These are phyloP conservation scores for Urochloa ruziziensis DNA, from an alignment of 176 grass and related monocot species.

Conservation along the genomic window DNA sequence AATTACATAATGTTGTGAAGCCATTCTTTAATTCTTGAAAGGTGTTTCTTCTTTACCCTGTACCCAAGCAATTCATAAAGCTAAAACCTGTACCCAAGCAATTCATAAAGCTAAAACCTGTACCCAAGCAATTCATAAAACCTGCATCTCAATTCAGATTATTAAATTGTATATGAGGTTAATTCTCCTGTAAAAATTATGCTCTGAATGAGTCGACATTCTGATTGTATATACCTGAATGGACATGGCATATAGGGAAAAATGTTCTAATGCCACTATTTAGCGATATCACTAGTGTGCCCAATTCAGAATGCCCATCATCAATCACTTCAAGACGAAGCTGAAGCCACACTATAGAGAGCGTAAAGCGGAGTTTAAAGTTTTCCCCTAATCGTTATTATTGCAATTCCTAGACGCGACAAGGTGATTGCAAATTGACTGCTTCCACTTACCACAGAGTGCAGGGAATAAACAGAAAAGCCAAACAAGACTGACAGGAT, in stretches of 20 bases:
- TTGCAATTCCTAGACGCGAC: background rate
- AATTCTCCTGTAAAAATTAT: background rate
- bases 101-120: background rate
- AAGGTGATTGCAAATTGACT: background rate
- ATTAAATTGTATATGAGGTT: too few species aligned
- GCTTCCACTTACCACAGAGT: background rate
- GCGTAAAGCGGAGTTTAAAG: background rate
- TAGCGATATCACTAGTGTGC: background rate
- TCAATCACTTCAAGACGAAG: background rate
- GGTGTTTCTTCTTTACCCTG: too few species aligned
- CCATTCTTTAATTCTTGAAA: too few species aligned
- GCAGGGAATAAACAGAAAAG: too few species aligned
- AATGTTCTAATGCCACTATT: background rate
- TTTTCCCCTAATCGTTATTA: background rate
- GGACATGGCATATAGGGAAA: background rate
- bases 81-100: background rate
- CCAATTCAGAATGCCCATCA: background rate
- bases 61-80: slow-evolving; percentile 24
- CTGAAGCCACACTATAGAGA: slow-evolving; percentile 2
- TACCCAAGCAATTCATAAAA: slow-evolving; percentile 6
- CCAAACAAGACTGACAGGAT: background rate
- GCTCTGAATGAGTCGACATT: background rate
- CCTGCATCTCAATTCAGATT: background rate
- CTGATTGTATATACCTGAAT: background rate
- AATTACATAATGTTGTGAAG: too few species aligned